Percentiles rank a stretch among this genome's conserved stretches.
Conservation (phyloP, 257 asterid genomes). For the Solanum chmielewskii region DNA sequence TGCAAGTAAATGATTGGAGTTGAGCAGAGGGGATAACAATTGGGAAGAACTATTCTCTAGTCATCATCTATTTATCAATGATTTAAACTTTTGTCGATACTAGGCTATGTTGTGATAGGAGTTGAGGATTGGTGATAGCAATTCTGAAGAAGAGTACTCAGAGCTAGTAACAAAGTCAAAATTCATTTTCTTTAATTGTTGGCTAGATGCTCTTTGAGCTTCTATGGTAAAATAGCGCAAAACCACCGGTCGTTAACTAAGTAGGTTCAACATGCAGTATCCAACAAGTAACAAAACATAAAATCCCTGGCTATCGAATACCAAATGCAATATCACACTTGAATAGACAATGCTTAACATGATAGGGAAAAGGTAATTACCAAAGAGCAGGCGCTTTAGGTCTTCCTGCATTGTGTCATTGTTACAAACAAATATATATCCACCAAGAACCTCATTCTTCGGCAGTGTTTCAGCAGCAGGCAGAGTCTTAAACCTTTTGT, state of each 20-base stretch:
- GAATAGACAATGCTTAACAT: not conserved
- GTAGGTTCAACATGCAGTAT: not conserved
- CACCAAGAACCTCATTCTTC: constrained; percentile 88
- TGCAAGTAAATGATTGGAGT: constrained; percentile 12
- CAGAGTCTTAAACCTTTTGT: constrained; percentile 90
- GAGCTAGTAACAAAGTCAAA: not conserved
- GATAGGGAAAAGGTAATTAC: constrained; percentile 25
- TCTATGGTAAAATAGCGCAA: not conserved
- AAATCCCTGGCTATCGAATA: not conserved
- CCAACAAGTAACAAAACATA: not conserved
- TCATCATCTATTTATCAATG: not conserved
- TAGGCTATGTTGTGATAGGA: not conserved
- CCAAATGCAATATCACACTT: not conserved
- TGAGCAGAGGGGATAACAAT: not conserved
- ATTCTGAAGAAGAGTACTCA: not conserved
- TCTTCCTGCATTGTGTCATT: constrained; percentile 98
- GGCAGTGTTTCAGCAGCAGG: constrained; percentile 95
- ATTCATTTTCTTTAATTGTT: not conserved
- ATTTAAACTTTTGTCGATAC: not conserved
- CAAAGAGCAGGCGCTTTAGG: constrained; percentile 79
- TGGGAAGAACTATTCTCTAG: not conserved
- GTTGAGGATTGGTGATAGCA: not conserved
- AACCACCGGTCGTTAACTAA: not conserved
- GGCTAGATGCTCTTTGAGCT: not conserved
- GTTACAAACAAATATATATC: constrained; percentile 94